These are phyloP conservation scores for Sordariomycetes sp. DNA, from an alignment of 2,329 filamentous ascomycete genomes.

Conservation along the genomic window DNA sequence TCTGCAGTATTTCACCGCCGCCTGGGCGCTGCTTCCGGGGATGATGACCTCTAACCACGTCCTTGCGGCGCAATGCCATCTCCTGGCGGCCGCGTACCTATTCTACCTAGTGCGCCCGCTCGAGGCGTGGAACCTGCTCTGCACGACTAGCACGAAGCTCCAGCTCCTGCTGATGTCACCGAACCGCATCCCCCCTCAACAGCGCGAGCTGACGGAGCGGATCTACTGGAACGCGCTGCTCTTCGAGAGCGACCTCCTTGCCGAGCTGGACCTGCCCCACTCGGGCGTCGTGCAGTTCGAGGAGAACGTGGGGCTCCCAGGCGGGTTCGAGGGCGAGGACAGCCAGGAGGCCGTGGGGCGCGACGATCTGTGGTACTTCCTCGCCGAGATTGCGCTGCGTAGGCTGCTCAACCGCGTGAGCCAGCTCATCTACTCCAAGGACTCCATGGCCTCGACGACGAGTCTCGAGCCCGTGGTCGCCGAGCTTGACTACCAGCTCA, in stretches of 20 bases:
- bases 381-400: constrained; percentile 71
- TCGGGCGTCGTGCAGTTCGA: constrained; percentile 77
- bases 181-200: constrained; percentile 56
- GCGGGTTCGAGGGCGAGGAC: constrained; percentile 66
- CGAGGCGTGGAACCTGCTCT: constrained; percentile 73
- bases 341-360: constrained; percentile 52
- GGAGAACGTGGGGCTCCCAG: constrained; percentile 67
- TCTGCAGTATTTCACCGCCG: constrained; percentile 68
- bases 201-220: constrained; percentile 63
- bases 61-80: constrained; percentile 67
- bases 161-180: constrained; percentile 69
- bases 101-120: constrained; percentile 75
- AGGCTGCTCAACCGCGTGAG: constrained; percentile 69
- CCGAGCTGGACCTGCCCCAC: constrained; percentile 71
- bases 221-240: constrained; percentile 79
- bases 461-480: constrained; percentile 68
- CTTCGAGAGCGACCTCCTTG: constrained; percentile 70
- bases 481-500: constrained; percentile 72
- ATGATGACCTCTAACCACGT: constrained; percentile 75
- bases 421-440: constrained; percentile 69
- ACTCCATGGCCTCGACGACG: constrained; percentile 59
- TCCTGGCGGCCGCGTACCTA: constrained; percentile 70
- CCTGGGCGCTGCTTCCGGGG: constrained; percentile 66
- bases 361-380: constrained; percentile 78
- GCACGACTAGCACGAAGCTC: constrained; percentile 70